Base-by-base conservation (phyloP, 1,284 basidiomycete genomes). In the Trichosporon inkin region DNA sequence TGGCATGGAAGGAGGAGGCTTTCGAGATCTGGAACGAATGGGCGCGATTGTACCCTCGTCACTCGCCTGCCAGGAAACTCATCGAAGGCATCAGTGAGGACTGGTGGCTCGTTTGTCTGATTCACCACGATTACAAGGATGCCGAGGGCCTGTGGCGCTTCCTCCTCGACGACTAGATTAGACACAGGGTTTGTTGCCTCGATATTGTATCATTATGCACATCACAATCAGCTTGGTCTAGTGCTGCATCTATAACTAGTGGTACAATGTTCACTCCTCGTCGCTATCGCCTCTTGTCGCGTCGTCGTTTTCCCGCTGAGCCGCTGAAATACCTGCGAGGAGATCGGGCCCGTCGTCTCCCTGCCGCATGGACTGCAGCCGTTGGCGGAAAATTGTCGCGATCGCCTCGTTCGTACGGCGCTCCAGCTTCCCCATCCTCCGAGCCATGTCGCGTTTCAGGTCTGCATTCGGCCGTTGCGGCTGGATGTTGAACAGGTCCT, bases 1-100 rank as follows among this genome's bases (percentile, higher is more conserved):
- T 94, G 84, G 92, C 92, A 10, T 96, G 92, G 92, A 96, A 95
- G 91, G 92, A 96, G 40, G 96, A 99, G 77, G 95, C 93, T 0
- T 99, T 97, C 73, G 88, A 87, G 8, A 95, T 96, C 65, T 99
- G 95, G 95, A 83, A 84, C 2, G 90, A 95, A 68, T 99, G 96
- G 95, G 88, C 91, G 17, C 84, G 87, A 22, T 86, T 91, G 62
- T 97, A 93, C 73, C 84, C 88, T 1, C 87, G 88, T 1, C 81
- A 78, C 8, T 92, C 92, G 0, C 78, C 83, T 7, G 88, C 92
- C 59, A 83, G 92, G 55, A 80, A 80, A 56, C 72, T 94, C 20
- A 81, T 99, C 22, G 87, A 94, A 57, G 67, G 77, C 7, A 83
- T 98, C 32, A 81, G 85, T 55, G 82, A 88, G 56, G 81, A 85